phyloP scores from a whole-genome alignment of 768 basidiomycete genomes.

The Agrocybe chaxingu region DNA sequence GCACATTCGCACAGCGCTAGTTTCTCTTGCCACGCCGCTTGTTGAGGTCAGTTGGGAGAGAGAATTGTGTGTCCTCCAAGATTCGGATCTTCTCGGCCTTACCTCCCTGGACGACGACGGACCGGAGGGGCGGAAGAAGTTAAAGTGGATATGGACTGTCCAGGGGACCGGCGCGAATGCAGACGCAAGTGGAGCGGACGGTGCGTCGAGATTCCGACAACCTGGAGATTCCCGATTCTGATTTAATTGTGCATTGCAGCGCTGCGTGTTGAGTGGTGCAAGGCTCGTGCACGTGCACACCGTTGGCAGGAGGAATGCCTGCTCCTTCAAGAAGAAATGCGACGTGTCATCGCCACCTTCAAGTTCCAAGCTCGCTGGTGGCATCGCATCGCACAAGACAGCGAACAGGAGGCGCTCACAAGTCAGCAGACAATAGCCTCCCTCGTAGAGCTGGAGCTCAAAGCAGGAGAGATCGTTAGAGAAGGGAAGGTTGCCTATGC shows the following conservation, averaged over 20 bases:
- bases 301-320: constrained; percentile 31
- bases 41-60: constrained; percentile 2
- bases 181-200: background rate
- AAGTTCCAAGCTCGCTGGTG: no score
- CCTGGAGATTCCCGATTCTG: no score
- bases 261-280: constrained; percentile 24
- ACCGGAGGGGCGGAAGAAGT: constrained; percentile 10
- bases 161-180: constrained; percentile 2
- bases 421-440: no score
- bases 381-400: no score
- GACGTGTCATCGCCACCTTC: constrained; percentile 8
- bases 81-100: constrained; percentile 9
- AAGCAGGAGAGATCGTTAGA: constrained; percentile 11
- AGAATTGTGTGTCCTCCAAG: constrained; percentile 5
- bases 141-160: constrained; percentile 19
- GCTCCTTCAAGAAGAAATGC: constrained; percentile 31
- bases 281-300: constrained; percentile 21
- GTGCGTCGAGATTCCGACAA: no score
- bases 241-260: constrained; percentile 5
- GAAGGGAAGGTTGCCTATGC: constrained; percentile 17
- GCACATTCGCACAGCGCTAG: background rate
- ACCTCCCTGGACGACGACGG: constrained; percentile 5
- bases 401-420: no score
- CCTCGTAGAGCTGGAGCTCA: constrained; percentile 13
- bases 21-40: background rate